phyloP scores from a whole-genome alignment of 2,329 filamentous ascomycete species.

The Zymoseptoria tritici region DNA sequence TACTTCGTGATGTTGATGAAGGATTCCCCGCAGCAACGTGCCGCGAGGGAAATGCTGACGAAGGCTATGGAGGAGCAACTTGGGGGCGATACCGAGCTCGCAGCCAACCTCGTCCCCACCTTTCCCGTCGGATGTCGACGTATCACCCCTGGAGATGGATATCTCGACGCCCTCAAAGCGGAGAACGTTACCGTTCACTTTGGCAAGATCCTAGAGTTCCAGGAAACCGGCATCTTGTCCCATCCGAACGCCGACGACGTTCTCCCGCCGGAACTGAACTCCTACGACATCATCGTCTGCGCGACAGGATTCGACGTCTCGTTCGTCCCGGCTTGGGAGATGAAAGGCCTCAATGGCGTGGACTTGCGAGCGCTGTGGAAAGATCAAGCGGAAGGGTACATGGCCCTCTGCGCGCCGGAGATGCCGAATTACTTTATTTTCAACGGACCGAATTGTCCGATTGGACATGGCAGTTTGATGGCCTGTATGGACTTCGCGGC shows the following conservation, averaged over 20 bases:
- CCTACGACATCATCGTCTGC: slow-evolving; percentile 31
- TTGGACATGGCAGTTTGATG: slow-evolving; percentile 14
- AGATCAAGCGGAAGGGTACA: slow-evolving; percentile 31
- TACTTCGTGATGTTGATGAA: slow-evolving; percentile 39
- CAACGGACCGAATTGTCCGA: slow-evolving; percentile 18
- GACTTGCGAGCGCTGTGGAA: slow-evolving; percentile 32
- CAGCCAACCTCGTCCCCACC: slow-evolving; percentile 41
- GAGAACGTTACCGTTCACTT: slow-evolving; percentile 40
- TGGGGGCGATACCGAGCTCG: slow-evolving; percentile 47
- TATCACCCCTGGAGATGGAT: slow-evolving; percentile 44
- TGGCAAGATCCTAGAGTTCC: slow-evolving; percentile 33
- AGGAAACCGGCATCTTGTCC: slow-evolving; percentile 31
- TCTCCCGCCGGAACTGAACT: slow-evolving; percentile 27
- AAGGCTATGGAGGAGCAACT: slow-evolving; percentile 49
- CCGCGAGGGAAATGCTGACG: slow-evolving; percentile 42
- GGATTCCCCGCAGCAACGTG: slow-evolving; percentile 41
- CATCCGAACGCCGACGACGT: slow-evolving; percentile 32
- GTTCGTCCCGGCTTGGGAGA: slow-evolving; percentile 25
- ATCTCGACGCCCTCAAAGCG: slow-evolving; percentile 41
- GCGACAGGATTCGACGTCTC: slow-evolving; percentile 32
- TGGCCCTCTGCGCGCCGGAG: slow-evolving; percentile 20
- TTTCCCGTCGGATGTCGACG: slow-evolving; percentile 43
- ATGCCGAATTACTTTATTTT: slow-evolving; percentile 28
- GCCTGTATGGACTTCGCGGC: slow-evolving; percentile 16
- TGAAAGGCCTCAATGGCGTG: slow-evolving; percentile 17